Percentiles rank a stretch among this genome's conserved stretches.
Evolutionary conservation across 768 basidiomycete genomes (phyloP).

Genomic region (Tricholoma sp.): DNA sequence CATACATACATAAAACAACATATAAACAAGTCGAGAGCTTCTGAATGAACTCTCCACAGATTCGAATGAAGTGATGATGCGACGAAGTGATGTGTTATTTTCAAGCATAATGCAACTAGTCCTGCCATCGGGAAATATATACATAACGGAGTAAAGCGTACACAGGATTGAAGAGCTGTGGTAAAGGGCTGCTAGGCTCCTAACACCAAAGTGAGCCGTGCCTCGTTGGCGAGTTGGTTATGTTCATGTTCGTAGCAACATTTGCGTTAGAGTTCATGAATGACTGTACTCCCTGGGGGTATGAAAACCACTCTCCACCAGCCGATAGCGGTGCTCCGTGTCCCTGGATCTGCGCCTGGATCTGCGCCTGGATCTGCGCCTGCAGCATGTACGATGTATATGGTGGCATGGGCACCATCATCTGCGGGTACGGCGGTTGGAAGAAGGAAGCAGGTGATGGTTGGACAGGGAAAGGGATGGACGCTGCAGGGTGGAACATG

Average conservation of each 20-base stretch:
- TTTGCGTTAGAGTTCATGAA: slow-evolving; percentile 6
- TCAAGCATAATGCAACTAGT: slow-evolving; percentile 6
- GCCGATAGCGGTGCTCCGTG: slow-evolving; percentile 2
- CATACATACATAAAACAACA: slow-evolving; percentile 16
- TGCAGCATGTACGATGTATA: slow-evolving; percentile 21
- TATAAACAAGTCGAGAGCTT: slow-evolving; percentile 5
- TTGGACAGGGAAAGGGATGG: slow-evolving; percentile 8
- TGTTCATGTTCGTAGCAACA: slow-evolving; percentile 2
- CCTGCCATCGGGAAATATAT: slow-evolving; percentile 1
- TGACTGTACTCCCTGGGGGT: slow-evolving; percentile 4
- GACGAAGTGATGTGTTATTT: slow-evolving; percentile 9
- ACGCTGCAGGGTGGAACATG: slow-evolving; percentile 3
- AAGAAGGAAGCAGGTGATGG: slow-evolving; percentile 11
- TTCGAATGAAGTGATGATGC: slow-evolving; percentile 6
- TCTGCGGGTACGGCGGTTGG: slow-evolving; percentile 13
- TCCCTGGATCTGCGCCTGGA: slow-evolving; percentile 4
- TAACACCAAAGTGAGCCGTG: slow-evolving; percentile 15
- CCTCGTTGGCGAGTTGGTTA: slow-evolving; percentile 4
- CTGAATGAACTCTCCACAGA: slow-evolving; percentile 1
- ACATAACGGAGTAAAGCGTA: too few relatives aligned
- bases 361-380: slow-evolving; percentile 15
- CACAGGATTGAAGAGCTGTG: slow-evolving; percentile 5
- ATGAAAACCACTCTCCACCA: slow-evolving; percentile 11
- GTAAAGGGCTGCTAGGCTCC: background rate
- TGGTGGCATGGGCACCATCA: slow-evolving; percentile 11